A percentile compares a stretch with the other conserved stretches of the same genome.
These are phyloP conservation scores for Leccinum holopus DNA, from an alignment of 1,284 basidiomycete genomes.

Conservation along the genomic window DNA sequence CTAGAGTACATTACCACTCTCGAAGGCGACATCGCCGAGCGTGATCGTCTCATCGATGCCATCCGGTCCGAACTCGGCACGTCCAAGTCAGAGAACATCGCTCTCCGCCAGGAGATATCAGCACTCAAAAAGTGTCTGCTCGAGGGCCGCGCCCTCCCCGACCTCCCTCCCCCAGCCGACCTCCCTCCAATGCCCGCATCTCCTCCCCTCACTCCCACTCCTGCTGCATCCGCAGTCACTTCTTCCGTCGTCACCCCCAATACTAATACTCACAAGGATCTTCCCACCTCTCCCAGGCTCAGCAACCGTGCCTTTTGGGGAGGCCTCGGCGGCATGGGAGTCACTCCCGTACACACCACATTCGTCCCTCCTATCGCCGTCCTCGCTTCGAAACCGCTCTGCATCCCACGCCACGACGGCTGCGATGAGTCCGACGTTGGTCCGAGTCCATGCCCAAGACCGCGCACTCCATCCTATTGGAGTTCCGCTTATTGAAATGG, in stretches of 20 bases:
- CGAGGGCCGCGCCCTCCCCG: constrained; percentile 48
- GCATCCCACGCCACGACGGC: no score
- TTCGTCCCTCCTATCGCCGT: constrained; percentile 61
- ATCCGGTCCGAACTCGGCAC: constrained; percentile 84
- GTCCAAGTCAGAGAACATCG: constrained; percentile 79
- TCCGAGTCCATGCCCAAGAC: no score
- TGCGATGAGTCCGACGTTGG: no score
- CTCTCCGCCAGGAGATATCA: constrained; percentile 81
- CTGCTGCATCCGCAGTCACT: constrained; percentile 19
- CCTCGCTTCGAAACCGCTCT: constrained; percentile 27
- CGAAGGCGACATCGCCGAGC: constrained; percentile 91
- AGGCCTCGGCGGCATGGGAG: constrained; percentile 62
- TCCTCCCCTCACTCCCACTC: constrained; percentile 33
- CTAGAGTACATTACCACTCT: constrained; percentile 92
- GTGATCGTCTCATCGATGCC: constrained; percentile 86
- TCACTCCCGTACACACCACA: constrained; percentile 84
- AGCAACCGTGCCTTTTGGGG: constrained; percentile 69
- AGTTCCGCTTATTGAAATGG: no score
- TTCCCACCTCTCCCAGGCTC: constrained; percentile 62
- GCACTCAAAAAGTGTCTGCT: constrained; percentile 80
- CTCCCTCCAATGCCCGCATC: constrained; percentile 38
- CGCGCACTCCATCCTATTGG: no score
- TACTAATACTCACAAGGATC: constrained; percentile 83
- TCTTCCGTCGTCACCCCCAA: constrained; percentile 62
- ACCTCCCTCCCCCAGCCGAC: constrained; percentile 49